These are phyloP conservation scores for Hypoxylon fragiforme DNA, from an alignment of 495 filamentous ascomycete species.

Conservation along the genomic window DNA sequence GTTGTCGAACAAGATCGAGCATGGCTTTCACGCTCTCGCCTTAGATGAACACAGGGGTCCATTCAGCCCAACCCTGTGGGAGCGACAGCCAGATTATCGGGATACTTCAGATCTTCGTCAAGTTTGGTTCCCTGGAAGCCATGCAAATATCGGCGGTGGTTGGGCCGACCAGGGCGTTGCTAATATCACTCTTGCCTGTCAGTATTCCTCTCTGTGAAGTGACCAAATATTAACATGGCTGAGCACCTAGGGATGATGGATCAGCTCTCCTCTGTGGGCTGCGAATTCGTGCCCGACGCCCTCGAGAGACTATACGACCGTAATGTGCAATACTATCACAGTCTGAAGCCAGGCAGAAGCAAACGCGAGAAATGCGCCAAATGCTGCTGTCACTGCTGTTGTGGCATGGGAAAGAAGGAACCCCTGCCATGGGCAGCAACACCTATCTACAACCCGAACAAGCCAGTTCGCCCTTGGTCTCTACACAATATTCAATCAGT, in stretches of 20 bases:
- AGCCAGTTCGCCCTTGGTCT: constrained; percentile 59
- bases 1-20: constrained; percentile 59
- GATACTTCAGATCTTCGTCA: constrained; percentile 61
- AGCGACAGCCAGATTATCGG: constrained; percentile 40
- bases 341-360: constrained; percentile 28
- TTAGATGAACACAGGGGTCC: constrained; percentile 67
- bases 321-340: constrained; percentile 50
- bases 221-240: constrained; percentile 8
- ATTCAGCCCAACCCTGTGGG: constrained; percentile 70
- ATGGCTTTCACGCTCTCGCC: constrained; percentile 75
- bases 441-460: constrained; percentile 51
- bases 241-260: constrained; percentile 61
- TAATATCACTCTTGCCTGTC: constrained; percentile 68
- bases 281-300: constrained; percentile 56
- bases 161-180: constrained; percentile 56
- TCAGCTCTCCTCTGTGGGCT: constrained; percentile 63
- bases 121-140: constrained; percentile 74
- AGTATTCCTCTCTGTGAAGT: constrained; percentile 19
- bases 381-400: constrained; percentile 6
- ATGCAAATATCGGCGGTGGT: constrained; percentile 68
- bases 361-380: constrained; percentile 16
- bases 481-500: constrained; percentile 59
- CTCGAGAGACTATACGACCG: constrained; percentile 55
- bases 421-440: constrained; percentile 48
- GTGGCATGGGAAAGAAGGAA: neutral